These are phyloP conservation scores for Bipolaris oryzae DNA, from an alignment of 2,329 filamentous ascomycete genomes.

Conservation along the genomic window DNA sequence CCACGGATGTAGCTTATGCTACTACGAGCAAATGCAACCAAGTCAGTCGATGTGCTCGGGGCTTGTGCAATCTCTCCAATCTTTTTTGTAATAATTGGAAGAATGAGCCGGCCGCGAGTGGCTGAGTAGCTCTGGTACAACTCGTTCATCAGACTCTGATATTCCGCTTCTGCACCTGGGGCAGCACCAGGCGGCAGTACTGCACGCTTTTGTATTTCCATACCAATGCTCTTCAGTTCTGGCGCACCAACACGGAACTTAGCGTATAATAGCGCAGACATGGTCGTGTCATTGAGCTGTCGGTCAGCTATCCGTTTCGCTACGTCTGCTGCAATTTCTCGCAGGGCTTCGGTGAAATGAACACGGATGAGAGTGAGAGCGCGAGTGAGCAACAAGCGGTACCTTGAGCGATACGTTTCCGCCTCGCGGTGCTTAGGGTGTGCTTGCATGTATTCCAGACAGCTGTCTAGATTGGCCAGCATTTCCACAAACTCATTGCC, in stretches of 20 bases:
- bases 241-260: conserved; percentile 72
- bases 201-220: conserved; percentile 71
- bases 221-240: conserved; percentile 68
- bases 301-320: conserved; percentile 67
- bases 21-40: conserved; percentile 68
- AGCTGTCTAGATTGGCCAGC: conserved; percentile 84
- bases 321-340: conserved; percentile 67
- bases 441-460: conserved; percentile 87
- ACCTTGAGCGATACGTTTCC: conserved; percentile 84
- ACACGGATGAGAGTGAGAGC: conserved; percentile 70
- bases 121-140: conserved; percentile 68
- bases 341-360: conserved; percentile 67
- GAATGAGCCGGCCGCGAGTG: conserved; percentile 62
- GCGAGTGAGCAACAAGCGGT: conserved; percentile 77
- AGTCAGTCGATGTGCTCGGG: conserved; percentile 65
- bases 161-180: conserved; percentile 65
- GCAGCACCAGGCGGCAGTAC: conserved; percentile 65
- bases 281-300: conserved; percentile 73
- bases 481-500: conserved; percentile 87
- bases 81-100: conserved; percentile 68
- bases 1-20: conserved; percentile 70
- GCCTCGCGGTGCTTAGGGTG: conserved; percentile 87
- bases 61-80: conserved; percentile 62
- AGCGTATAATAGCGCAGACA: conserved; percentile 72
- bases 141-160: conserved; percentile 69